phyloP scores from a whole-genome alignment of 1,284 basidiomycete species.

The Amylostereum areolatum region DNA sequence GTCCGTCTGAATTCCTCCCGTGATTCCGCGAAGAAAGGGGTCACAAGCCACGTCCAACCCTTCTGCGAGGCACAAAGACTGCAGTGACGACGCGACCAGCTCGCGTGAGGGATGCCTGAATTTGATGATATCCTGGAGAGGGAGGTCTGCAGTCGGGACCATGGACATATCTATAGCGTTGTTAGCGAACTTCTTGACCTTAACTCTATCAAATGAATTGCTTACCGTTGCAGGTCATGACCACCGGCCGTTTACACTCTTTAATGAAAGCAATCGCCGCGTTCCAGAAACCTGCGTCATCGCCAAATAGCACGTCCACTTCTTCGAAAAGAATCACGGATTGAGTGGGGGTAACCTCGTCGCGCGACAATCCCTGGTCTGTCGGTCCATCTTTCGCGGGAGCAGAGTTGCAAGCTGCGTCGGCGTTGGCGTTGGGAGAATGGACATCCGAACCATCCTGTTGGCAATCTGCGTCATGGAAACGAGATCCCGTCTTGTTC shows the following conservation, averaged over 20 bases:
- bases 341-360: constrained; percentile 36
- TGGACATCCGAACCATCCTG: too few relatives aligned
- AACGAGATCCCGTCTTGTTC: too few relatives aligned
- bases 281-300: constrained; percentile 91
- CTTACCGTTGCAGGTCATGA: constrained; percentile 89
- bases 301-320: constrained; percentile 89
- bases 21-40: not conserved
- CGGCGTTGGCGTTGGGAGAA: too few relatives aligned
- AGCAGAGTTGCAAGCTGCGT: too few relatives aligned
- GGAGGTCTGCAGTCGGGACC: constrained; percentile 68
- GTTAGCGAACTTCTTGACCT: not conserved
- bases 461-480: too few relatives aligned
- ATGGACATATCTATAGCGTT: constrained; percentile 54
- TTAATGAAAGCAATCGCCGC: constrained; percentile 76
- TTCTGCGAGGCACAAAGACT: constrained; percentile 57
- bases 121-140: constrained; percentile 67
- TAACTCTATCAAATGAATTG: not conserved
- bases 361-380: too few relatives aligned
- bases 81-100: constrained; percentile 69
- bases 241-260: constrained; percentile 78
- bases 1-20: not conserved
- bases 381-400: too few relatives aligned
- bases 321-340: constrained; percentile 95
- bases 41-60: constrained; percentile 27
- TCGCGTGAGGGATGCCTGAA: constrained; percentile 58